Conservation (phyloP, 768 basidiomycete genomes). For the Cystobasidiopsis lactophilus region DNA sequence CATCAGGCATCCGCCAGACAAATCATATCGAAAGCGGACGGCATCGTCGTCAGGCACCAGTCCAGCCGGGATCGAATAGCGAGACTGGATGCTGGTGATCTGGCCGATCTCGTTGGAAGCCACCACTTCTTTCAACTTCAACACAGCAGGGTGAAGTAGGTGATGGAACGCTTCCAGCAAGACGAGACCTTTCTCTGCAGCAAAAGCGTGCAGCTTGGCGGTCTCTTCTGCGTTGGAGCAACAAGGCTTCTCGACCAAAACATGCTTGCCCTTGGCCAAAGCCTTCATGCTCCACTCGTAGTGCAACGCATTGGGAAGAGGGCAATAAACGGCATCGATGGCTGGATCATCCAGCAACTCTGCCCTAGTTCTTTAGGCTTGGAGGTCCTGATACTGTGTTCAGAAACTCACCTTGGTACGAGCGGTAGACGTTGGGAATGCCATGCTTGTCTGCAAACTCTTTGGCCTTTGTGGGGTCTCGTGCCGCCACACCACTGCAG, state of each 20-base stretch:
- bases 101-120: not conserved
- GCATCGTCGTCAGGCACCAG: not conserved
- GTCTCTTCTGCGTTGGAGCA: conserved; percentile 35
- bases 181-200: conserved; percentile 3
- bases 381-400: not conserved
- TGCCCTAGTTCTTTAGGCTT: not conserved
- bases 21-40: not conserved
- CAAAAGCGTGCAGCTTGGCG: conserved; percentile 31
- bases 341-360: not conserved
- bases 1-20: not conserved
- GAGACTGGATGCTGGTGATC: not conserved
- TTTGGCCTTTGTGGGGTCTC: conserved; percentile 32
- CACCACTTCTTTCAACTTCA: not conserved
- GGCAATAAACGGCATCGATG: not conserved
- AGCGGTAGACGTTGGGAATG: conserved; percentile 34
- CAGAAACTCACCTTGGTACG: conserved; percentile 28
- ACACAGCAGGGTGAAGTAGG: not conserved
- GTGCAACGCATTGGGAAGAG: conserved; percentile 38
- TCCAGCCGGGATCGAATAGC: not conserved
- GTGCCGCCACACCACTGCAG: conserved; percentile 40
- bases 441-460: conserved; percentile 36
- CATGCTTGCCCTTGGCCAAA: conserved; percentile 40
- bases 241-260: conserved; percentile 41
- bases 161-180: conserved; percentile 1
- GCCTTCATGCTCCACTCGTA: conserved; percentile 48